phyloP scores from a whole-genome alignment of 306 rosid species.

The Hylodesmum podocarpum region DNA sequence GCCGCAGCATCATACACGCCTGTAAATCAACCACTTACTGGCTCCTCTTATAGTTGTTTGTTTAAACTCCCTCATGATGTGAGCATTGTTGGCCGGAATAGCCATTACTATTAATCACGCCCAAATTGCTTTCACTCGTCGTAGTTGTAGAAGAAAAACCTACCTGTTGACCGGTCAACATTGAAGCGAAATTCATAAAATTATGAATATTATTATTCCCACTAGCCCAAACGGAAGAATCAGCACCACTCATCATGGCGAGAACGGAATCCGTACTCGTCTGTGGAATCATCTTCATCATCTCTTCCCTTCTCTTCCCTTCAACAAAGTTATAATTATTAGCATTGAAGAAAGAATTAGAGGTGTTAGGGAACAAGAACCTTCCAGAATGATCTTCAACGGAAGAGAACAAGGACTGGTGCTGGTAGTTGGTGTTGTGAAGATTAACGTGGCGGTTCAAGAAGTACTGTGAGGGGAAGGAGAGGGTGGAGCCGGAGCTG shows the following conservation, averaged over 20 bases:
- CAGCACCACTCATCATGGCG: conserved; percentile 82
- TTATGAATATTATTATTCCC: no score
- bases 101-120: background rate
- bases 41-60: background rate
- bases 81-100: background rate
- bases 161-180: background rate
- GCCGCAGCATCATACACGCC: conserved; percentile 27
- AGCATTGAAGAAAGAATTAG: conserved; percentile 34
- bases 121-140: background rate
- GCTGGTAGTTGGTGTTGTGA: background rate
- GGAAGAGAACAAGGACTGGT: conserved; percentile 48
- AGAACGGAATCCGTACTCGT: conserved; percentile 56
- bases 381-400: conserved; percentile 41
- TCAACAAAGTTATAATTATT: no score
- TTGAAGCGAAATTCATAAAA: conserved; percentile 35
- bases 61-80: background rate
- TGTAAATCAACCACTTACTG: no score
- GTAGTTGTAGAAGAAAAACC: no score
- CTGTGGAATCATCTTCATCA: conserved; percentile 56
- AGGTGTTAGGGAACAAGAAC: conserved; percentile 30
- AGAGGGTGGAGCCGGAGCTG: conserved; percentile 88
- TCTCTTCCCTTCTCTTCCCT: background rate
- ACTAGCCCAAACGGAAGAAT: conserved; percentile 36
- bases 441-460: conserved; percentile 38
- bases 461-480: conserved; percentile 61